These are phyloP conservation scores for Aspergillus melleus DNA, from an alignment of 2,329 filamentous ascomycete genomes.

Conservation along the genomic window DNA sequence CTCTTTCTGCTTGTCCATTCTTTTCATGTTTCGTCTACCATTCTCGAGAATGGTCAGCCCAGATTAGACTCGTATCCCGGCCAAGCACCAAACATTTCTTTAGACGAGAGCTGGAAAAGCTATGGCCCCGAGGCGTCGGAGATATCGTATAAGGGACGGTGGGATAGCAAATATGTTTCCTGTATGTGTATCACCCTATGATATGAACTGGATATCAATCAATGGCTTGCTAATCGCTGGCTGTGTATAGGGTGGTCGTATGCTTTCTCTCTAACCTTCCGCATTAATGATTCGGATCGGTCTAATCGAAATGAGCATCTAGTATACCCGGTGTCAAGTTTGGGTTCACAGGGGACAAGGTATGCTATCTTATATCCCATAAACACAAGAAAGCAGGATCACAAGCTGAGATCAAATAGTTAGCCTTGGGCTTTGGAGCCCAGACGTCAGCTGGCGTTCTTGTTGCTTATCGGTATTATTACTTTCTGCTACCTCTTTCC, in stretches of 20 bases:
- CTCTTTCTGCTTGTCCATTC: not conserved
- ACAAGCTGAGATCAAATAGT: conserved; percentile 14
- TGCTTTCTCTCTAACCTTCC: conserved; percentile 17
- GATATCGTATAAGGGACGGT: conserved; percentile 62
- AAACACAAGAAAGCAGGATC: not conserved
- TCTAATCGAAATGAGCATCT: not conserved
- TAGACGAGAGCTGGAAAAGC: conserved; percentile 43
- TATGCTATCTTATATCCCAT: conserved; percentile 2
- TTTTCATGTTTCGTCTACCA: conserved; percentile 30
- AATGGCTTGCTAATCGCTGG: too few species aligned
- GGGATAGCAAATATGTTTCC: conserved; percentile 60
- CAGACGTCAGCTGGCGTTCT: conserved; percentile 52
- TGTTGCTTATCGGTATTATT: conserved; percentile 48
- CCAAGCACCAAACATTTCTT: conserved; percentile 29
- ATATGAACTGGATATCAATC: too few species aligned
- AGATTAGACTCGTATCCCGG: conserved; percentile 40
- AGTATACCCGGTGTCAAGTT: conserved; percentile 55
- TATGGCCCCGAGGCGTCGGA: conserved; percentile 54
- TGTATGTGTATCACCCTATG: conserved; percentile 33
- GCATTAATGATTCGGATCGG: not conserved
- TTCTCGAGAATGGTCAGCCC: conserved; percentile 45
- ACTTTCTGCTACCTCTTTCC: not conserved
- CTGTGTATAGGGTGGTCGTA: conserved; percentile 52
- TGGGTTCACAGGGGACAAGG: conserved; percentile 54
- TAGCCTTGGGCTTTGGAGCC: conserved; percentile 57